Percentiles rank a stretch among this genome's conserved stretches.
These are phyloP conservation scores for Aotearoamyces nothofagi DNA, from an alignment of 2,329 filamentous ascomycete genomes.

Conservation along the genomic window DNA sequence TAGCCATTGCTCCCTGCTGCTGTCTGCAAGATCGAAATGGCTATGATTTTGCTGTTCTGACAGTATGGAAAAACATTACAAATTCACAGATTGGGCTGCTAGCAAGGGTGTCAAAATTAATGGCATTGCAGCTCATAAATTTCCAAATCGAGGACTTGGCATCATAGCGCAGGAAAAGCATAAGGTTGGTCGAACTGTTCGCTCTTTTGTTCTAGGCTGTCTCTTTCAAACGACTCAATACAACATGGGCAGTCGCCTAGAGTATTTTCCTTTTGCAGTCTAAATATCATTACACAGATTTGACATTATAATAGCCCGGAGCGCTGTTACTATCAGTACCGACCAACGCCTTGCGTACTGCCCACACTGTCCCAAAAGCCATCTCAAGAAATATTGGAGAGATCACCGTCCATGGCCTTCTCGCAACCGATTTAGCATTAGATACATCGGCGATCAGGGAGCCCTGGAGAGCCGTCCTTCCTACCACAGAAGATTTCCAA, in stretches of 20 bases:
- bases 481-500: slow-evolving; percentile 42
- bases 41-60: too few species aligned
- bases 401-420: slow-evolving; percentile 52
- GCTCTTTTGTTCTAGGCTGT: slow-evolving; percentile 1
- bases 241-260: not conserved
- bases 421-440: slow-evolving; percentile 53
- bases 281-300: too few species aligned
- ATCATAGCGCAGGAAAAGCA: slow-evolving; percentile 56
- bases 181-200: slow-evolving; percentile 30
- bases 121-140: slow-evolving; percentile 48
- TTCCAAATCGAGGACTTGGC: slow-evolving; percentile 63
- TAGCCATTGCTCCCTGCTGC: too few species aligned
- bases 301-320: too few species aligned
- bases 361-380: slow-evolving; percentile 38
- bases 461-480: slow-evolving; percentile 54
- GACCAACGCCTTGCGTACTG: slow-evolving; percentile 43
- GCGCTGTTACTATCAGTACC: slow-evolving; percentile 53
- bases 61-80: slow-evolving; percentile 22
- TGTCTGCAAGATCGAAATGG: too few species aligned
- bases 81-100: slow-evolving; percentile 54
- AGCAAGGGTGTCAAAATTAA: slow-evolving; percentile 49
- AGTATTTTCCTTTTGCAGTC: too few species aligned
- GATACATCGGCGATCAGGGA: slow-evolving; percentile 30
- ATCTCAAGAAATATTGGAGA: slow-evolving; percentile 37
- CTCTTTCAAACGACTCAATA: not conserved